Evolutionary conservation across 495 filamentous ascomycete genomes (phyloP).

Genomic region (Daldinia grandis): DNA sequence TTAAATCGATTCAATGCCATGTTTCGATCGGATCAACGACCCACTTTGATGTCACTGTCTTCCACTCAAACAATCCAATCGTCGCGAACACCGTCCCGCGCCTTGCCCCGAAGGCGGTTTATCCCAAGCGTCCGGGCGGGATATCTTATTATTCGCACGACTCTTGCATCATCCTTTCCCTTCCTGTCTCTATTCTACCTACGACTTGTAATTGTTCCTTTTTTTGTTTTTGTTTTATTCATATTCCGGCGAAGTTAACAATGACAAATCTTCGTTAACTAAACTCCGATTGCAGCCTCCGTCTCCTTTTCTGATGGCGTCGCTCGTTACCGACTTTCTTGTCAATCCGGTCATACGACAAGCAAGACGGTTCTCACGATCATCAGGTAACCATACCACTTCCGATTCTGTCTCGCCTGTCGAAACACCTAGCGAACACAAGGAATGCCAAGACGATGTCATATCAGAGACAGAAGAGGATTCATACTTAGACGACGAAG

Average conservation of each 20-base stretch:
- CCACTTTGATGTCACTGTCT: constrained; percentile 37
- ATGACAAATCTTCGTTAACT: constrained; percentile 27
- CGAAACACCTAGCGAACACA: constrained; percentile 5
- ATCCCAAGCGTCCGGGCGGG: background rate
- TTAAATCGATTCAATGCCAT: constrained; percentile 28
- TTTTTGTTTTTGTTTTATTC: constrained; percentile 12
- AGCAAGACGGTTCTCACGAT: constrained; percentile 65
- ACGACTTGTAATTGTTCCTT: background rate
- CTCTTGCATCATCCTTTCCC: constrained; percentile 3
- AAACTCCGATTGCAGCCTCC: constrained; percentile 4
- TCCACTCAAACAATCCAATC: constrained; percentile 23
- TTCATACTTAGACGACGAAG: constrained; percentile 30
- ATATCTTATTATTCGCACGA: constrained; percentile 10
- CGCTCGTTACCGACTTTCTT: constrained; percentile 75
- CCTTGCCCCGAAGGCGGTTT: background rate
- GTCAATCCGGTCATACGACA: constrained; percentile 80
- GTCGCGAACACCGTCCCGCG: background rate
- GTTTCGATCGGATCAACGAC: constrained; percentile 29
- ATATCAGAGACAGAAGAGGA: constrained; percentile 47
- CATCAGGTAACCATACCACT: constrained; percentile 47
- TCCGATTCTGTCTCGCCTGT: constrained; percentile 33
- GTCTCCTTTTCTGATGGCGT: constrained; percentile 66
- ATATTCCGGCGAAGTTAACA: constrained; percentile 1
- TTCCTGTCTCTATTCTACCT: background rate
- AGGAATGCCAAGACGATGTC: constrained; percentile 38